Base-by-base conservation (phyloP, 2,329 filamentous ascomycete species). In the Aspergillus quadrilineatus region DNA sequence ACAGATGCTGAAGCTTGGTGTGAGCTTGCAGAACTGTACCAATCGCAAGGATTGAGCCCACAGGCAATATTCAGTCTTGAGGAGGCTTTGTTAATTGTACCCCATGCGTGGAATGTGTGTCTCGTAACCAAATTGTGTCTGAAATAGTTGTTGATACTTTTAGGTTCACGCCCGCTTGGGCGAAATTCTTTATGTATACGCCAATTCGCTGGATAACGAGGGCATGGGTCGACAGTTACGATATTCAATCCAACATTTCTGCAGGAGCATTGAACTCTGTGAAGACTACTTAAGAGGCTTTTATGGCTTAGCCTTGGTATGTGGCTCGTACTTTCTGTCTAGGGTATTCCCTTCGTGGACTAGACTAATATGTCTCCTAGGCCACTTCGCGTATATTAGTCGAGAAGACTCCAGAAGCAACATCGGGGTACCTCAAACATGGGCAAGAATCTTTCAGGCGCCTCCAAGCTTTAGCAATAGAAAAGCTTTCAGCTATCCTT, bases 1-100 rank as follows among this genome's bases (percentile, higher is more conserved):
- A 96, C 90, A 1, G 94, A 99, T 76, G 87, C 88, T 5, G 94
- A 99, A 77, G 87, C 89, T 8, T 99, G 94, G 94, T 85, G 90
- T 51, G 94, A 99, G 77, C 80, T 97, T 64, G 85, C 90, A 52
- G 91, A 96, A 70, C 77, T 97, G 59, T 97, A 99, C 74, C 81
- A 92, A 30, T 81, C 82, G 17, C 89, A 93, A 69, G 90, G 89
- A 0, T 76, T 93, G 65, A 91, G 89, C 68, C 77, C 86, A 12
- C 93, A 97, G 73, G 89, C 92, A 39, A 86, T 96, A 50, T 96
- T 89, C 73, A 88, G 91, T 58, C 77, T 96, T 44, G 94, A 99
- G 73, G 94, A 99, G 73, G 91, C 96, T 17, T 75, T 99, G 44
- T 79, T 97, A 50, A 80, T 96, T 56, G 84, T 86, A 52, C 93